Evolutionary conservation across 208 protist genomes (phyloP).

Genomic region (Crithidia sp.): DNA sequence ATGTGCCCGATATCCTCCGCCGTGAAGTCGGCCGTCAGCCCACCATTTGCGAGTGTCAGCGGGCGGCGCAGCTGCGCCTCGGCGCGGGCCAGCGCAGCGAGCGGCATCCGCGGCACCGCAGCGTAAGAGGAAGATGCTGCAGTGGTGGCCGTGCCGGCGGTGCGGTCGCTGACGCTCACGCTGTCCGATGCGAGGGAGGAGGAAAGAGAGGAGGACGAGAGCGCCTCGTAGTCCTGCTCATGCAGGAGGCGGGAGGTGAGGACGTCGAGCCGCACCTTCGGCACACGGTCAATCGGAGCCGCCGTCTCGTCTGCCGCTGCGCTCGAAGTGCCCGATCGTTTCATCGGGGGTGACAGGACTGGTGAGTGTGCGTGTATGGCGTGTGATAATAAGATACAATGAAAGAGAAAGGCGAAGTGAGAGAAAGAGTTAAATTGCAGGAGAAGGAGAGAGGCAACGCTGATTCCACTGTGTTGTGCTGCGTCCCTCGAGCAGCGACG

Average conservation of each 20-base stretch:
- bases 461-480: no score
- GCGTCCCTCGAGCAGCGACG: no score
- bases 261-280: conserved; percentile 42
- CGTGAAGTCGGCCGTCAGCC: conserved; percentile 51
- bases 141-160: not conserved
- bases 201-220: conserved; percentile 14
- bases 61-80: conserved; percentile 55
- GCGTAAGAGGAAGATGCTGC: not conserved
- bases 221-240: conserved; percentile 19
- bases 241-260: conserved; percentile 46
- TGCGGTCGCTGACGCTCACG: not conserved
- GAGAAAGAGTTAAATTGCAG: no score
- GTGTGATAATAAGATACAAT: no score
- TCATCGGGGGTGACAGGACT: not conserved
- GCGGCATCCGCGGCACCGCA: conserved; percentile 27
- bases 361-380: no score
- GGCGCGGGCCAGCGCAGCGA: conserved; percentile 52
- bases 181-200: conserved; percentile 7
- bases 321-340: not conserved
- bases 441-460: no score
- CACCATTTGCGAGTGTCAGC: conserved; percentile 53
- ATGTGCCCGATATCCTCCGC: conserved; percentile 66
- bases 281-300: conserved; percentile 21
- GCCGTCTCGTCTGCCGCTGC: not conserved
- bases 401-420: no score